Evolutionary conservation across 2,329 filamentous ascomycete genomes (phyloP).

Genomic region (Apiospora kogelbergensis): DNA sequence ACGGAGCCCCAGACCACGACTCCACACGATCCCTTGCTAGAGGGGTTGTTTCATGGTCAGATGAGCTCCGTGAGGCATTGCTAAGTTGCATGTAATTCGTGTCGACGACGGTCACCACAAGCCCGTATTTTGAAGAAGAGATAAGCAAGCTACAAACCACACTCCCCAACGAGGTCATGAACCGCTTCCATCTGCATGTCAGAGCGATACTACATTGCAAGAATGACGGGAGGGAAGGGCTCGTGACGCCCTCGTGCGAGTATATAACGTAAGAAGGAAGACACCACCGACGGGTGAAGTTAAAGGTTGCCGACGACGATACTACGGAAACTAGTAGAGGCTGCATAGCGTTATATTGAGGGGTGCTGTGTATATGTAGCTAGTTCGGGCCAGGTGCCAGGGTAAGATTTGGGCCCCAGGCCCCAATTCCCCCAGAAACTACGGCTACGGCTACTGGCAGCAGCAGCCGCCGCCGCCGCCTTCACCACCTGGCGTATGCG

Average conservation of each 20-base stretch:
- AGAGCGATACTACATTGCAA: slow-evolving; percentile 2
- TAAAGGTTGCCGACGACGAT: background rate
- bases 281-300: background rate
- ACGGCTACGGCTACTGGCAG: background rate
- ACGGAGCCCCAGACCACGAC: background rate
- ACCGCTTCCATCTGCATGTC: slow-evolving; percentile 4
- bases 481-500: background rate
- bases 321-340: background rate
- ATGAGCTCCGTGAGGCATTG: background rate
- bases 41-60: background rate
- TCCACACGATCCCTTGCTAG: background rate
- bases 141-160: background rate
- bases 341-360: background rate
- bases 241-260: background rate
- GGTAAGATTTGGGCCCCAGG: background rate
- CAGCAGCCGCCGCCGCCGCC: too few relatives aligned
- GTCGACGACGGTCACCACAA: background rate
- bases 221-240: background rate
- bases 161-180: background rate
- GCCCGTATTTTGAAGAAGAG: background rate
- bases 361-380: background rate
- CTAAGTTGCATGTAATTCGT: background rate
- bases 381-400: background rate
- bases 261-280: slow-evolving; percentile 9
- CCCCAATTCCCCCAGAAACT: background rate